A percentile compares a stretch with the other conserved stretches of the same genome.
phyloP scores from a whole-genome alignment of 2,329 filamentous ascomycete species.

The Fusarium sp. region DNA sequence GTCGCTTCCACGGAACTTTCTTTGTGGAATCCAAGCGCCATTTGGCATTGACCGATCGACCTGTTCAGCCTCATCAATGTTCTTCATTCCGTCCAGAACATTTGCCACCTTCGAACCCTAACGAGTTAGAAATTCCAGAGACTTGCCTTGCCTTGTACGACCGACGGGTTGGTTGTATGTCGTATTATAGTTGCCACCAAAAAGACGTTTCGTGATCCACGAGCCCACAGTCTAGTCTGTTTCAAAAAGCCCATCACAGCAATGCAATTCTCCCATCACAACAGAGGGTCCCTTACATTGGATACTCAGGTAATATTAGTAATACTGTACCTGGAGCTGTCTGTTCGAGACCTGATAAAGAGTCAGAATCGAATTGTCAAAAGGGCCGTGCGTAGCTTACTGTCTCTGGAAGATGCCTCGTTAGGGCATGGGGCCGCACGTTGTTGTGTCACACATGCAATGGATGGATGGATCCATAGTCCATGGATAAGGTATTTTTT shows the following conservation, averaged over 20 bases:
- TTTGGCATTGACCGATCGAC: conserved; percentile 25
- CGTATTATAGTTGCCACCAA: conserved; percentile 13
- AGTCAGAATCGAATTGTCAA: conserved; percentile 17
- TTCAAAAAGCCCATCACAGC: conserved; percentile 36
- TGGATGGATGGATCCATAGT: neutral
- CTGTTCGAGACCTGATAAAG: conserved; percentile 36
- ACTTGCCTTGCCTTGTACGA: conserved; percentile 9
- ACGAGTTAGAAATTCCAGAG: conserved; percentile 2
- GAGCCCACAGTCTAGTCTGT: conserved; percentile 31
- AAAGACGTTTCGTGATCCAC: conserved; percentile 23
- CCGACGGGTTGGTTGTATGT: conserved; percentile 7
- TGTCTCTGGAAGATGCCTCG: conserved; percentile 42
- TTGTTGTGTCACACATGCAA: conserved; percentile 44
- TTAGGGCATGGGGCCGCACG: conserved; percentile 47
- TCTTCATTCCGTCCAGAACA: conserved; percentile 41
- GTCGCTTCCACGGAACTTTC: conserved; percentile 32
- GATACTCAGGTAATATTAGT: conserved; percentile 42
- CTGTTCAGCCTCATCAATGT: conserved; percentile 37
- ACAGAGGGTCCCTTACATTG: conserved; percentile 32
- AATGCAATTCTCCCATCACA: conserved; percentile 25
- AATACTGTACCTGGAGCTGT: conserved; percentile 34
- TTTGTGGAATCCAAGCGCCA: conserved; percentile 29
- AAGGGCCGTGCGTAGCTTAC: conserved; percentile 44
- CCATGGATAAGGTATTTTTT: conserved; percentile 26
- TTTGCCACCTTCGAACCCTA: conserved; percentile 23